A percentile compares a stretch with the other conserved stretches of the same genome.
Conservation (phyloP, 2,329 filamentous ascomycete genomes). For the Fusarium abutilonis region DNA sequence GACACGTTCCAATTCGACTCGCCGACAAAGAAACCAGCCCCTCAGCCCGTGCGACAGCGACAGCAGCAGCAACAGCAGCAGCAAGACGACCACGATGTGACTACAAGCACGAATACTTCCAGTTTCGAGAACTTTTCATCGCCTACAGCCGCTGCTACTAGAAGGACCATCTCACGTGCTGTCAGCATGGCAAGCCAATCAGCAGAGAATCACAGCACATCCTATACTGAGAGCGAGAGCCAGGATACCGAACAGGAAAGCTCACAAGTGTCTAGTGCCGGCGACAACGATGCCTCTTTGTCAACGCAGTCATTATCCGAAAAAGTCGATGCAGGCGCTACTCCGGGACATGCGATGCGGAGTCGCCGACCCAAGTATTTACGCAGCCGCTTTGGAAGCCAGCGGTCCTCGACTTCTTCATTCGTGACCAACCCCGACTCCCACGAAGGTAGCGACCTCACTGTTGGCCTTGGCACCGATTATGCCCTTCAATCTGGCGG, state of each 20-base stretch:
- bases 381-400: slow-evolving; percentile 65
- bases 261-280: slow-evolving; percentile 46
- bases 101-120: slow-evolving; percentile 58
- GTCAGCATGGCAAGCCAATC: slow-evolving; percentile 57
- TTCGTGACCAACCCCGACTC: slow-evolving; percentile 64
- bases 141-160: slow-evolving; percentile 64
- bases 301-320: slow-evolving; percentile 49
- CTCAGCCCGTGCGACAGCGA: slow-evolving; percentile 37
- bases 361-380: slow-evolving; percentile 66
- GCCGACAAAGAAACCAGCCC: slow-evolving; percentile 47
- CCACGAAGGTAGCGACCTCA: slow-evolving; percentile 75
- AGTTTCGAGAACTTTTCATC: slow-evolving; percentile 66
- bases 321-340: slow-evolving; percentile 57
- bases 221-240: slow-evolving; percentile 43
- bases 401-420: slow-evolving; percentile 69
- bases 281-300: slow-evolving; percentile 45
- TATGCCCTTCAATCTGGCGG: slow-evolving; percentile 86
- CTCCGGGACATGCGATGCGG: slow-evolving; percentile 59
- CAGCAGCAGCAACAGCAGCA: slow-evolving; percentile 21
- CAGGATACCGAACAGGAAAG: slow-evolving; percentile 45
- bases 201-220: slow-evolving; percentile 35
- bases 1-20: slow-evolving; percentile 70
- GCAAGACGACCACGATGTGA: slow-evolving; percentile 42
- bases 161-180: slow-evolving; percentile 63
- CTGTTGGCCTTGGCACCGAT: slow-evolving; percentile 73